phyloP scores from a whole-genome alignment of 768 basidiomycete genomes.

The Dacryopinax primogenitus region DNA sequence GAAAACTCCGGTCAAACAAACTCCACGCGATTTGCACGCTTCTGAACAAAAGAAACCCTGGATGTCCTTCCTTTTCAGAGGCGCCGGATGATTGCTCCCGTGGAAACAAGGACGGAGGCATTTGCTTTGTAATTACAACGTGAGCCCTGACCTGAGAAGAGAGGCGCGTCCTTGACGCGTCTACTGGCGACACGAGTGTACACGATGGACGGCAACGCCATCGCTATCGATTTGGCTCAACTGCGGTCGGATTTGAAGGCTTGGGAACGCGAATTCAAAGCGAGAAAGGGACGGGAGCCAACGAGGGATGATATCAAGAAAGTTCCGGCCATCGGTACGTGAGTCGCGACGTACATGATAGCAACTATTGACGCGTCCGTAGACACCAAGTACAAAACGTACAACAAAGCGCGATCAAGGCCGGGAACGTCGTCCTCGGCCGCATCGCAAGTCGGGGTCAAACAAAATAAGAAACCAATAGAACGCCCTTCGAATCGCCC shows the following conservation, averaged over 20 bases:
- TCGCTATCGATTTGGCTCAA: constrained; percentile 32
- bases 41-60: not conserved
- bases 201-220: not conserved
- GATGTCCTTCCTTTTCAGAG: not conserved
- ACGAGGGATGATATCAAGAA: constrained; percentile 58
- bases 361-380: constrained; percentile 17
- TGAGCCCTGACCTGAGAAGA: not conserved
- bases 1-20: not conserved
- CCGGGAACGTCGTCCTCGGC: not conserved
- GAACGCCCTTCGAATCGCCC: not conserved
- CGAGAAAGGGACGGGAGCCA: constrained; percentile 43
- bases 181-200: not conserved
- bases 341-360: constrained; percentile 12
- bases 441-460: not conserved
- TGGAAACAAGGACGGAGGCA: not conserved
- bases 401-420: constrained; percentile 39
- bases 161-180: not conserved
- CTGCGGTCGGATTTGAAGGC: constrained; percentile 59
- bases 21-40: not conserved
- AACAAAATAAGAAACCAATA: not conserved
- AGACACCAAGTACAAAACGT: constrained; percentile 72
- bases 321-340: constrained; percentile 49
- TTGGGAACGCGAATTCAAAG: constrained; percentile 62
- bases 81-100: not conserved
- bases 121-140: not conserved